Percentiles rank a stretch among this genome's conserved stretches.
These are phyloP conservation scores for Byssochlamys sp. DNA, from an alignment of 2,329 filamentous ascomycete genomes.

Conservation along the genomic window DNA sequence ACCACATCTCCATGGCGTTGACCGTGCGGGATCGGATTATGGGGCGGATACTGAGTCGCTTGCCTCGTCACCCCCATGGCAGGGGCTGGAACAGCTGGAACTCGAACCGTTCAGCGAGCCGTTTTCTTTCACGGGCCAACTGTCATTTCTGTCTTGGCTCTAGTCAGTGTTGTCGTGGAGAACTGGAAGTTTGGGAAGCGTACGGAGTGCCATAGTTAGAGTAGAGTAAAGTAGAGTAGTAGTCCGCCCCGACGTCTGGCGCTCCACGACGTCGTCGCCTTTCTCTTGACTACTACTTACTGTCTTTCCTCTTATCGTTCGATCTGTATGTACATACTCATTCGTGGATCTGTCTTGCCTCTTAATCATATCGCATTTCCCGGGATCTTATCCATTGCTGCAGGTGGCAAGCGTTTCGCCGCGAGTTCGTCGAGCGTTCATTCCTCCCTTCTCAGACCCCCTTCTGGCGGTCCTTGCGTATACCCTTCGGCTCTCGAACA, in stretches of 20 bases:
- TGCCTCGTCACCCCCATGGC: neutral
- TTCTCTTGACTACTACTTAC: neutral
- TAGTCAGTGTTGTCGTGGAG: neutral
- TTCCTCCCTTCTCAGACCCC: conserved; percentile 12
- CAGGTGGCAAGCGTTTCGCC: conserved; percentile 20
- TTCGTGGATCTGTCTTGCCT: neutral
- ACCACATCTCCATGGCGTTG: neutral
- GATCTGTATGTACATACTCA: neutral
- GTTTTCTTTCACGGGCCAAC: conserved; percentile 1
- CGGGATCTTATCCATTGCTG: conserved; percentile 13
- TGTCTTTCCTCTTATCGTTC: neutral
- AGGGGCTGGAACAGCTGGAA: neutral
- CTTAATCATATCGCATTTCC: conserved; percentile 4
- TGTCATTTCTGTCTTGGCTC: neutral
- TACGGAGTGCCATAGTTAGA: neutral
- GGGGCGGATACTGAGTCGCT: neutral
- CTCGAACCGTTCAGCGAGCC: neutral
- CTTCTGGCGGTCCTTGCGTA: conserved; percentile 15
- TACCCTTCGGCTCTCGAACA: neutral
- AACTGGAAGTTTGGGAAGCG: neutral
- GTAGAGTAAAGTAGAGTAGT: neutral
- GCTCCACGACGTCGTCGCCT: neutral
- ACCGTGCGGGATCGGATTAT: neutral
- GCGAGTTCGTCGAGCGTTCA: conserved; percentile 3
- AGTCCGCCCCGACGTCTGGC: neutral